Evolutionary conservation across 2,329 filamentous ascomycete species (phyloP), one percentile per base, ranked within the genome.

Genomic region (Fusarium fracticaudum): DNA sequence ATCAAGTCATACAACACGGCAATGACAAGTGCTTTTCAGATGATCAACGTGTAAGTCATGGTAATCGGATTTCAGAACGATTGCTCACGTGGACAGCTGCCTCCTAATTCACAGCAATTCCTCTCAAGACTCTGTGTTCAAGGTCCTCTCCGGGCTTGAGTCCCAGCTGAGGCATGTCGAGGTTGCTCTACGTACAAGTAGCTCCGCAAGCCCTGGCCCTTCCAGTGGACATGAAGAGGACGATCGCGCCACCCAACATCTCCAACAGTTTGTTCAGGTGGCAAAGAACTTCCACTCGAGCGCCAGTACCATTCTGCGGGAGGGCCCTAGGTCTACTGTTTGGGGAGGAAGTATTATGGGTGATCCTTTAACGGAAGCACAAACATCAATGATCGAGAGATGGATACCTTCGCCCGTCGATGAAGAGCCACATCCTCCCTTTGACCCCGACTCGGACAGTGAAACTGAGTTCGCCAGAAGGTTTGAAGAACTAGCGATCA

Each of bases 31-130:
- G 48, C 31, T 24, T 51, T 51, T 17, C 48, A 51, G 22, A 51
- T 35, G 22, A 33, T 51, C 29, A 51, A 51, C 10, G 31, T 51
- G 48, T 51, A 14, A 8, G 48, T 20, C 48, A 20, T 20, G 11
- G 4, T 35, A 3, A 7, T 51, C 6, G 15, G 1, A 12, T 4
- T 35, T 6, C 3, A 0, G 8, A 0, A 6, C 6, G 17, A 51
- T 35, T 24, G 14, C 48, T 51, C 6, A 51, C 8, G 4, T 5
- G 0, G 1, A 35, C 18, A 51, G 48, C 1, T 51, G 48, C 31
- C 48, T 51, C 6, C 22, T 35, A 8, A 35, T 51, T 14, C 48
- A 51, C 6, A 35, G 48, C 17, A 35, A 51, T 10, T 35, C 48
- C 12, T 51, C 48, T 14, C 48, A 51, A 6, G 48, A 51, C 12